A percentile compares a stretch with the other conserved stretches of the same genome.
phyloP scores from a whole-genome alignment of 2,329 filamentous ascomycete genomes.

The Aureobasidium musti region DNA sequence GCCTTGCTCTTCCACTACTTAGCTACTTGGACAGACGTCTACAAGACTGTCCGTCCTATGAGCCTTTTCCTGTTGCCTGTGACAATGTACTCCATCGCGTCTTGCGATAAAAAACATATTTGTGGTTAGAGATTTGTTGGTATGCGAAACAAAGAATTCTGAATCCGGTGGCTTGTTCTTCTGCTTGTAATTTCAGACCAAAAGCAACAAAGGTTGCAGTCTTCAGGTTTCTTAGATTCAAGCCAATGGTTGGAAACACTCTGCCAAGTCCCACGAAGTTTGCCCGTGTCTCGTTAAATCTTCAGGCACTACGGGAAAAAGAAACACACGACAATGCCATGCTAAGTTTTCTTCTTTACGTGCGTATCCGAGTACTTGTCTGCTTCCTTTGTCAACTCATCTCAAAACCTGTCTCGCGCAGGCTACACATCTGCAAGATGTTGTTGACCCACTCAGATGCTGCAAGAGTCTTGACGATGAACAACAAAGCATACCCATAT shows the following conservation, averaged over 20 bases:
- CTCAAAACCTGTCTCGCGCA: neutral
- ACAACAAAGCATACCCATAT: neutral
- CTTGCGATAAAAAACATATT: neutral
- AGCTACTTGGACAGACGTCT: no score
- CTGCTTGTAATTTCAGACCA: neutral
- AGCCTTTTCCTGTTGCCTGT: neutral
- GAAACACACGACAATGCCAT: neutral
- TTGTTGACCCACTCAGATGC: neutral
- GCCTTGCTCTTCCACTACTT: neutral
- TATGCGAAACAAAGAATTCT: neutral
- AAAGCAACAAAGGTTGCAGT: neutral
- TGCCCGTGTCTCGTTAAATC: neutral
- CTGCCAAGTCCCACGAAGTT: slow-evolving; percentile 11
- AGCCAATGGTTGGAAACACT: neutral
- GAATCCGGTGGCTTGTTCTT: neutral
- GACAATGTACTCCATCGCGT: neutral
- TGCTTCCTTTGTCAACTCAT: neutral
- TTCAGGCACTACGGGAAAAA: neutral
- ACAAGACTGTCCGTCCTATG: neutral
- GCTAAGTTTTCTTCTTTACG: slow-evolving; percentile 1
- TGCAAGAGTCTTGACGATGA: neutral
- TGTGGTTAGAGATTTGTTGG: no score
- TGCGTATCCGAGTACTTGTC: slow-evolving; percentile 1
- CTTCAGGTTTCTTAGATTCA: neutral
- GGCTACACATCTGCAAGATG: neutral